These are phyloP conservation scores for Alectoria sarmentosa DNA, from an alignment of 495 filamentous ascomycete genomes.

Conservation along the genomic window DNA sequence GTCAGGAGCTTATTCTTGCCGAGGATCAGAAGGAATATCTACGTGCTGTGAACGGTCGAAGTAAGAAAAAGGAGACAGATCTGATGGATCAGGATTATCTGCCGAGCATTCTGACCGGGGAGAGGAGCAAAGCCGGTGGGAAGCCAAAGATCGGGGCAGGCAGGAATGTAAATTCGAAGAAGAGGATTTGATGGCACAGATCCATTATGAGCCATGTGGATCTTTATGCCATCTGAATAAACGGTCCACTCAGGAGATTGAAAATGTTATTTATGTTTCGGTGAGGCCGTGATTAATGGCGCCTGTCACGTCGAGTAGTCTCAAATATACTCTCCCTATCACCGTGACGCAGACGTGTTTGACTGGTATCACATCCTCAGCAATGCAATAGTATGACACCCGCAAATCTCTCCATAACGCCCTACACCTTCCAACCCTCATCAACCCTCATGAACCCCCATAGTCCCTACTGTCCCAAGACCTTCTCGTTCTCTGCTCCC, in stretches of 20 bases:
- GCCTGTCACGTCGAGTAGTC: too few species aligned
- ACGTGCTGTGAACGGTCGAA: conserved; percentile 53
- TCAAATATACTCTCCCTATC: too few species aligned
- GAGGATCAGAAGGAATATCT: conserved; percentile 96
- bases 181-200: conserved; percentile 26
- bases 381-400: not conserved
- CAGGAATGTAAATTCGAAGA: conserved; percentile 76
- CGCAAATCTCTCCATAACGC: not conserved
- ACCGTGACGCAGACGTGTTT: too few species aligned
- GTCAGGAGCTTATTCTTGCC: conserved; percentile 69
- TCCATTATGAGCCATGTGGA: not conserved
- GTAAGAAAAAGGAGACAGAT: conserved; percentile 64
- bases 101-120: conserved; percentile 77
- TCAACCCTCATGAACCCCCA: not conserved
- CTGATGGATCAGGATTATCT: conserved; percentile 94
- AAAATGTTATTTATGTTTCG: not conserved
- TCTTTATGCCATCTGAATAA: not conserved
- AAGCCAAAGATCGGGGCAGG: conserved; percentile 80
- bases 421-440: not conserved
- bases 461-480: conserved; percentile 33
- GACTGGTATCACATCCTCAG: not conserved
- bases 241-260: not conserved
- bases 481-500: conserved; percentile 34
- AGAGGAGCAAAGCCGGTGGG: conserved; percentile 53
- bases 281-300: too few species aligned